These are phyloP conservation scores for Heliamphora exappendiculata DNA, from an alignment of 148 eudicot species.

Conservation along the genomic window DNA sequence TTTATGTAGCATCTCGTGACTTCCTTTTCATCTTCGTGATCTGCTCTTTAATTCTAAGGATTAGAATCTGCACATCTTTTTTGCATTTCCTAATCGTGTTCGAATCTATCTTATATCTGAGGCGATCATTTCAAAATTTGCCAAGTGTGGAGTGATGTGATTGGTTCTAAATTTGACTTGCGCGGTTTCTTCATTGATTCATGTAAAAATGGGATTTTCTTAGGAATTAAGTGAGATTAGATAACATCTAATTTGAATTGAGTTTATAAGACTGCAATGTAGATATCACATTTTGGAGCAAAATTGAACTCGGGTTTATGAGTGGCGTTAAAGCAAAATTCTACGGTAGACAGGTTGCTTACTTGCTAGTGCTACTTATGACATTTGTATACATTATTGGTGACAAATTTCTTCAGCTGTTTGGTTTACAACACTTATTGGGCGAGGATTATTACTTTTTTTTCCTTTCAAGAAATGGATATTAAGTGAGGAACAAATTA, in stretches of 20 bases:
- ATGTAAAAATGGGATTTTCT: neutral
- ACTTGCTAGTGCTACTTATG: neutral
- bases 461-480: too few species aligned
- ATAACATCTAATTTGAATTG: neutral
- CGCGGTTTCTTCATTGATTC: neutral
- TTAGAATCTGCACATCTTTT: too few species aligned
- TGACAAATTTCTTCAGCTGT: too few species aligned
- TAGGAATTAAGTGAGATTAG: neutral
- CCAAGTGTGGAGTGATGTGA: neutral
- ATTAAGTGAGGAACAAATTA: too few species aligned
- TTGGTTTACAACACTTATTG: too few species aligned
- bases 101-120: neutral
- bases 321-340: neutral
- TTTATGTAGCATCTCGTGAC: neutral
- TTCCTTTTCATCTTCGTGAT: neutral
- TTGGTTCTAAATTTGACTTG: neutral
- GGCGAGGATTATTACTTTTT: too few species aligned
- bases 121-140: neutral
- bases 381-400: neutral
- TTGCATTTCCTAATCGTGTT: too few species aligned
- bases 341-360: neutral
- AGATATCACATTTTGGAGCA: neutral
- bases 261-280: neutral
- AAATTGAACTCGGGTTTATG: neutral
- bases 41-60: neutral